These are phyloP conservation scores for Isatis tinctoria DNA, from an alignment of 345 rosid genomes.

Conservation along the genomic window DNA sequence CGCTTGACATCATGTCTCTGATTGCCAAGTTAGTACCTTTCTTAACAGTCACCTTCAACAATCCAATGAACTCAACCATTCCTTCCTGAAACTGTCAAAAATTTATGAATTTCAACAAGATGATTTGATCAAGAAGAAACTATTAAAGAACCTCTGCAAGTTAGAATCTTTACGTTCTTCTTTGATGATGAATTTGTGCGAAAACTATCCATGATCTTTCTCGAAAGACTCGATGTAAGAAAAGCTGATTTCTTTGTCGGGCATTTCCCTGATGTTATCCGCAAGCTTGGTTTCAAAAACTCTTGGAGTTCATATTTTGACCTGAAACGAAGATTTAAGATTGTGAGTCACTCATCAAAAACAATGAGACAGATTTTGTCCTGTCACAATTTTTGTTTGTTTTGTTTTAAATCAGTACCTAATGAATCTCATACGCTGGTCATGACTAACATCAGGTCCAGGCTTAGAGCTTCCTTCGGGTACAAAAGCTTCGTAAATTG, in stretches of 20 bases:
- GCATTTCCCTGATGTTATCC: constrained; percentile 50
- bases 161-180: constrained; percentile 33
- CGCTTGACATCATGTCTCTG: constrained; percentile 52
- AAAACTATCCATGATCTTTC: constrained; percentile 62
- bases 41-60: constrained; percentile 51
- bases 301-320: constrained; percentile 94
- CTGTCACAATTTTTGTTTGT: neutral
- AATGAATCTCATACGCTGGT: constrained; percentile 73
- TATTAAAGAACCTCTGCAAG: neutral
- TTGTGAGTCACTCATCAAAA: neutral
- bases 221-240: constrained; percentile 59
- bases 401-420: constrained; percentile 33
- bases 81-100: constrained; percentile 28
- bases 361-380: neutral
- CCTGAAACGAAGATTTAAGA: constrained; percentile 41
- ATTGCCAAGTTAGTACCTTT: constrained; percentile 57
- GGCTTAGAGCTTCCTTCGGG: constrained; percentile 61
- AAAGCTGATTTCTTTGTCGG: constrained; percentile 35
- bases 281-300: constrained; percentile 87
- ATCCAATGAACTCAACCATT: constrained; percentile 49
- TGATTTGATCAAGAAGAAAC: neutral
- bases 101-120: neutral
- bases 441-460: constrained; percentile 62
- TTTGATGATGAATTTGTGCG: constrained; percentile 49
- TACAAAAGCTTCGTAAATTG: constrained; percentile 69